Evolutionary conservation across 2,329 filamentous ascomycete species (phyloP), one percentile per base, ranked within the genome.

Genomic region (Rutstroemia sydowiana): DNA sequence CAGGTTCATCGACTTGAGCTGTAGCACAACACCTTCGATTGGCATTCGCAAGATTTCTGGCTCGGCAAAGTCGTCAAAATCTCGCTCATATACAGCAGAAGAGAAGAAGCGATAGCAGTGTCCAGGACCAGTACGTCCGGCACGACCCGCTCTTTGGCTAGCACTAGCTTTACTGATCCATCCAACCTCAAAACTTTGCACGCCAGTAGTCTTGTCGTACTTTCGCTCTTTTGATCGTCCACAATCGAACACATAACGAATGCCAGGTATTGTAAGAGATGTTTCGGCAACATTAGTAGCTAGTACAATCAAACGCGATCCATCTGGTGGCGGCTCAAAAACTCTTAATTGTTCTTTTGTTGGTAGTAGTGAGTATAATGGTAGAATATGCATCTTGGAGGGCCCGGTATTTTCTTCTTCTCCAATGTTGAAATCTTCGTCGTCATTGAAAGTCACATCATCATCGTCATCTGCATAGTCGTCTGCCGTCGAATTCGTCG

Each of bases 131-230:
- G 92, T 98, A 75, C 93, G 85, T 57, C 95, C 93, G 52, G 93
- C 93, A 77, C 93, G 88, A 71, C 93, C 93, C 54, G 89, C 83
- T 66, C 93, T 81, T 69, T 98, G 93, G 59, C 84, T 87, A 7
- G 93, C 92, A 66, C 89, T 95, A 26, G 93, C 93, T 71, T 98
- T 97, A 72, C 91, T 96, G 66, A 97, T 95, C 89, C 92, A 98
- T 37, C 87, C 86, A 48, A 98, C 81, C 62, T 95, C 87, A 66
- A 95, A 98, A 64, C 87, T 95, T 67, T 98, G 93, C 0, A 98
- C 92, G 3, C 92, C 92, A 8, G 87, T 96, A 10, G 81, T 73
- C n/a, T 81, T 77, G 65, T 97, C 88, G 63, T 93, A 97, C 53
- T 85, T 87, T 57, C 92, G 85, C 68, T 96, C 91, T 68, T 98